Evolutionary conservation across 345 rosid genomes (phyloP), one percentile per base, ranked within the genome.

Genomic region (Citrus medica): DNA sequence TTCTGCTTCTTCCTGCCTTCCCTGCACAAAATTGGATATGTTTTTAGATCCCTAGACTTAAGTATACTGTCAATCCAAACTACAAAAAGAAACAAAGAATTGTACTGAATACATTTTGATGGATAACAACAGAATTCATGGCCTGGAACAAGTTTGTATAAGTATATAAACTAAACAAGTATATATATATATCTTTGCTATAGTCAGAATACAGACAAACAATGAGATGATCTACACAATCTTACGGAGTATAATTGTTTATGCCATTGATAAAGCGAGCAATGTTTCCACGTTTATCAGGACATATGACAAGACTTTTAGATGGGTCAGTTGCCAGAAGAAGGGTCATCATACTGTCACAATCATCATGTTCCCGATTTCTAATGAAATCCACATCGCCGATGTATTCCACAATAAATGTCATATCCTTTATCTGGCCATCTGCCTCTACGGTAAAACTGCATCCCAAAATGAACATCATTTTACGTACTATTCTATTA

Each of bases 281-380:
- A 81, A 94, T 84, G 87, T 94, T 94, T 85, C 95, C 98, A 84
- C 84, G 89, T 85, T 88, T 90, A 82, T 94, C 97, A 24, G 98
- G 95, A 79, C 98, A 94, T 65, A 94, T 93, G 74, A 93, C 94
- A 69, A 94, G 94, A 81, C 90, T 84, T 76, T 83, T 86, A 40
- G 87, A 91, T 73, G 92, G 86, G 74, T 93, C 87, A 62, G 81
- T 86, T 60, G 95, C 87, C 74, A 87, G 78, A 76, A 94, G 94
- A 69, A 94, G 95, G 72, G 98, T 93, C 98, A 94, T 94, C 84
- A 93, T 85, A 85, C 95, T 90, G 80, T 94, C 98, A 74, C 98
- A 90, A 72, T 93, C 98, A 42, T 94, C 98, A 28, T 85, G 82
- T 81, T 94, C 97, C 42, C 97, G 86, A 81, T 89, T 93, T 76